These are phyloP conservation scores for Elsinoe batatas DNA, from an alignment of 2,329 filamentous ascomycete genomes.

Conservation along the genomic window DNA sequence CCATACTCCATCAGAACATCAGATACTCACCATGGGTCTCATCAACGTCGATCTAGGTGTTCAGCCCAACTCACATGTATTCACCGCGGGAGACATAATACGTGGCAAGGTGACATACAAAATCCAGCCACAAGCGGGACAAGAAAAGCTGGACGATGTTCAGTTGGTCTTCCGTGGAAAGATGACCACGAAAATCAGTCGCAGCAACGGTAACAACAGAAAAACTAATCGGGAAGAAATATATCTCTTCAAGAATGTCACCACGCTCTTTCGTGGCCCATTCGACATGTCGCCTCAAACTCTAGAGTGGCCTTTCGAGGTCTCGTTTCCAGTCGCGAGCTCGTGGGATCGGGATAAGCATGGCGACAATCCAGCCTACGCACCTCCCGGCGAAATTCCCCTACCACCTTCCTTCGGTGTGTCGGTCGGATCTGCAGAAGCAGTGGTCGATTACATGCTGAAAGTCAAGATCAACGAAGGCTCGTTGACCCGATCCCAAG, in stretches of 20 bases:
- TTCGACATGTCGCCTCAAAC: slow-evolving; percentile 2
- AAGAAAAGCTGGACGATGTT: slow-evolving; percentile 5
- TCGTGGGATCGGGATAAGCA: slow-evolving; percentile 3
- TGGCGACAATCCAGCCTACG: background rate
- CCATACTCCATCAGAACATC: background rate
- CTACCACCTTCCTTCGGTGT: background rate
- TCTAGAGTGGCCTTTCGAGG: slow-evolving; percentile 8
- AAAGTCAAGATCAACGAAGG: slow-evolving; percentile 9
- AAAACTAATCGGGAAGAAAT: slow-evolving; percentile 3
- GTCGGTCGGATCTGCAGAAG: background rate
- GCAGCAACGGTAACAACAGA: background rate
- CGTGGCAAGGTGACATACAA: slow-evolving; percentile 2
- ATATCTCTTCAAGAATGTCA: slow-evolving; percentile 2
- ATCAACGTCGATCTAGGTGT: slow-evolving; percentile 2
- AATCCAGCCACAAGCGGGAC: background rate
- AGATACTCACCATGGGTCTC: background rate
- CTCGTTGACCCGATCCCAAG: background rate
- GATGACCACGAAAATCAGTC: background rate
- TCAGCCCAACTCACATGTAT: background rate
- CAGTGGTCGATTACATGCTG: slow-evolving; percentile 1
- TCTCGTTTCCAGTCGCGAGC: background rate
- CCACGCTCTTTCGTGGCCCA: background rate
- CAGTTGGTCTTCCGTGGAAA: slow-evolving; percentile 8
- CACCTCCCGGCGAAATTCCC: background rate
- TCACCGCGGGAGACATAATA: background rate